These are phyloP conservation scores for Lathyrus tuberosus DNA, from an alignment of 306 rosid species.

Conservation along the genomic window DNA sequence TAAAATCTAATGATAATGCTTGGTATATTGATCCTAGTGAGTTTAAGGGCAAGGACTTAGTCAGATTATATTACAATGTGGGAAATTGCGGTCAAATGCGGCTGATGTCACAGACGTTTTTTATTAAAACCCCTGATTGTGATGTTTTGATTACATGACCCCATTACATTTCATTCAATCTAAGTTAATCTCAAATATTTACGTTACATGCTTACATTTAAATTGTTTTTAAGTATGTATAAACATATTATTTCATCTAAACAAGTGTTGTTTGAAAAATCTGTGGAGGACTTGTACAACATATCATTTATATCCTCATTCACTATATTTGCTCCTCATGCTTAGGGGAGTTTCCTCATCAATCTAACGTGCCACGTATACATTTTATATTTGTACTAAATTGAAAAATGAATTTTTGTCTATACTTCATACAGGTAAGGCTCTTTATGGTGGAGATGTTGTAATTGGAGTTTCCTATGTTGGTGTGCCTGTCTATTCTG, in stretches of 20 bases:
- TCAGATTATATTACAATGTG: no score
- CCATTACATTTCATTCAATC: not conserved
- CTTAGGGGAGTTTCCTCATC: slow-evolving; percentile 29
- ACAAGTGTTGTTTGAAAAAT: not conserved
- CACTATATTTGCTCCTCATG: slow-evolving; percentile 32
- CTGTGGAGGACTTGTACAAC: not conserved
- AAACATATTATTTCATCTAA: slow-evolving; percentile 1
- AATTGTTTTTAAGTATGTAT: slow-evolving; percentile 7
- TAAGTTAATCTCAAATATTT: slow-evolving; percentile 21
- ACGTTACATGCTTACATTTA: slow-evolving; percentile 20
- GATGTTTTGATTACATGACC: not conserved
- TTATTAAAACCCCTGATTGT: not conserved
- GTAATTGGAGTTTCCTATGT: slow-evolving; percentile 66
- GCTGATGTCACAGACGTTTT: no score
- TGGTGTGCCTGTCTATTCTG: slow-evolving; percentile 72
- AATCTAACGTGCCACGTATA: slow-evolving; percentile 8
- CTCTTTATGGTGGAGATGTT: slow-evolving; percentile 62
- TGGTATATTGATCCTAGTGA: no score
- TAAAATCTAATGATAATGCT: no score
- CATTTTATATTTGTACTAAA: not conserved
- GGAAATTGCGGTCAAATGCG: no score
- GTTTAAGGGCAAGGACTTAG: no score
- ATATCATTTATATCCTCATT: not conserved
- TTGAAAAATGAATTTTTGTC: slow-evolving; percentile 29
- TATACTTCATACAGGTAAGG: slow-evolving; percentile 51